phyloP scores from a whole-genome alignment of 257 asterid species.

The Avicennia marina region DNA sequence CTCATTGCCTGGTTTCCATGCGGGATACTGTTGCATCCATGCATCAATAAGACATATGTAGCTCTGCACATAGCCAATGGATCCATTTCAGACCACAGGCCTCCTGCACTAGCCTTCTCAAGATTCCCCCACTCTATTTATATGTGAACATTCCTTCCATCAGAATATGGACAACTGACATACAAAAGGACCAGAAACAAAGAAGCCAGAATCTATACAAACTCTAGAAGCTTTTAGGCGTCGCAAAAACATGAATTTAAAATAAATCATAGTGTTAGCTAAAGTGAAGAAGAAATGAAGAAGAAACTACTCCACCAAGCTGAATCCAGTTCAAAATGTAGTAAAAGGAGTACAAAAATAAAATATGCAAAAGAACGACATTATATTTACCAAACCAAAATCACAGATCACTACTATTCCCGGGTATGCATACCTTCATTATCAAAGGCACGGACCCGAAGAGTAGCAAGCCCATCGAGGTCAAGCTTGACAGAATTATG shows the following conservation, averaged over 20 bases:
- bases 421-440: constrained; percentile 45
- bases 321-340: background rate
- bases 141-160: background rate
- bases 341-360: background rate
- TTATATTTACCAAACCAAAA: background rate
- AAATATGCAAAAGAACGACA: background rate
- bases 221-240: background rate
- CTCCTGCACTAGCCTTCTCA: background rate
- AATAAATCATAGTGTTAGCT: background rate
- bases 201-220: background rate
- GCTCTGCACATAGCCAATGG: background rate
- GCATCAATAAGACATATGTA: background rate
- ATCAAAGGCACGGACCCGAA: constrained; percentile 85
- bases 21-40: background rate
- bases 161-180: too few species aligned
- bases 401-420: background rate
- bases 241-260: background rate
- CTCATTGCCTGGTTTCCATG: background rate
- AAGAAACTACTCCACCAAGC: background rate
- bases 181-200: background rate
- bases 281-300: background rate
- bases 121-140: background rate
- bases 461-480: constrained; percentile 88
- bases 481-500: constrained; percentile 89
- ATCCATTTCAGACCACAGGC: background rate